Evolutionary conservation across 2,329 filamentous ascomycete genomes (phyloP), one percentile per base, ranked within the genome.

Genomic region (Clarireedia paspali): DNA sequence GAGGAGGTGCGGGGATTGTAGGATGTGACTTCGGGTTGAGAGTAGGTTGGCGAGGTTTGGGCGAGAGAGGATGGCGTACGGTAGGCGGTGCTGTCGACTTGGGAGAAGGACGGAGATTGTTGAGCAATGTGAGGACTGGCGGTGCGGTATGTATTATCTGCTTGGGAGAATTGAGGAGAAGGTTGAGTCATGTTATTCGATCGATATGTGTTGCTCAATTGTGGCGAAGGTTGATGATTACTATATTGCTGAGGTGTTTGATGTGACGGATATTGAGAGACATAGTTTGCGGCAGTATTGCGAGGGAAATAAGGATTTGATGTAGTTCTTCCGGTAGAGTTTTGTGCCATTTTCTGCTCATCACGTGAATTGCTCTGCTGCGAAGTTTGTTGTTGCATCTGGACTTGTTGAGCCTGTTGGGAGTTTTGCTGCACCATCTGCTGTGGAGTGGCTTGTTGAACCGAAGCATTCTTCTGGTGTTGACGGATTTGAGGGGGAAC

Each of bases 251-350:
- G 66, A 23, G 63, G 62, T 39, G 66, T 44, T 51, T 67, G 66
- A 42, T 67, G 63, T 20, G 66, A 63, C 5, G 65, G 60, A 59
- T 68, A 68, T 56, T 68, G 66, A 44, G 67, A 66, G 23, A 36
- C 62, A 53, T 66, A 69, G 17, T 57, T 57, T 15, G 61, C 55
- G 26, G 50, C 51, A 40, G 62, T 60, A 42, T 55, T 63, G 36
- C 62, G 62, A 15, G 65, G 65, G 56, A 62, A 65, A 47, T 65
- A 68, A 24, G 56, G 67, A 24, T 60, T 63, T 9, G 67, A 65
- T 5, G 64, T 58, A 4, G 62, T 57, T 54, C 64, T 61, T 5
- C 62, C 46, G 17, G 61, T 44, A 17, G 57, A n/a, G 40, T 40
- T 56, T 55, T 64, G 66, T 24, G 59, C 23, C 51, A 54, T 53